Conservation (phyloP, 495 filamentous ascomycete species). For the Penicillium argentinense region DNA sequence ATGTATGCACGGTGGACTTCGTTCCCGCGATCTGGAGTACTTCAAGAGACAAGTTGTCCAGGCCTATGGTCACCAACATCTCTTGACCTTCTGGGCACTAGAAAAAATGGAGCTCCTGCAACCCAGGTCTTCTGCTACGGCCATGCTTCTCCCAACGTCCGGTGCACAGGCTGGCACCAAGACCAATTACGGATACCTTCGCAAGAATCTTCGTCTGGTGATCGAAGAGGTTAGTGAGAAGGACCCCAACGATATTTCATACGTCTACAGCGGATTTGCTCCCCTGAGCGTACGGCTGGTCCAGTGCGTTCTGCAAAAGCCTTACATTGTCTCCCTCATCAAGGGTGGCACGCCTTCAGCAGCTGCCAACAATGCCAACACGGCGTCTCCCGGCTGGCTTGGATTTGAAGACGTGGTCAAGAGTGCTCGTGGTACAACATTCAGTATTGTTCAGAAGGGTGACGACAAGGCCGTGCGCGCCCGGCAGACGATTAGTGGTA, state of each 20-base stretch:
- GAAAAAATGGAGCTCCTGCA: slow-evolving; percentile 87
- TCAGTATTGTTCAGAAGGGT: slow-evolving; percentile 90
- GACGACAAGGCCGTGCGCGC: slow-evolving; percentile 92
- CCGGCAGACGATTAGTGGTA: slow-evolving; percentile 68
- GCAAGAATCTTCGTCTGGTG: slow-evolving; percentile 82
- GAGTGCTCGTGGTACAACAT: slow-evolving; percentile 78
- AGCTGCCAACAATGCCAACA: slow-evolving; percentile 48
- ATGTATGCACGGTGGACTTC: slow-evolving; percentile 83
- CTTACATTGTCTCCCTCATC: slow-evolving; percentile 69
- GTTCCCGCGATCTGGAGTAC: slow-evolving; percentile 79
- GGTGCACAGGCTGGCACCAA: slow-evolving; percentile 59
- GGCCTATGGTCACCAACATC: slow-evolving; percentile 91
- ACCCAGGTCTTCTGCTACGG: slow-evolving; percentile 65
- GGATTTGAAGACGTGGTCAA: slow-evolving; percentile 89
- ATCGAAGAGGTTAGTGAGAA: slow-evolving; percentile 97
- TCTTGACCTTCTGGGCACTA: slow-evolving; percentile 83
- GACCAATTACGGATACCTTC: slow-evolving; percentile 87
- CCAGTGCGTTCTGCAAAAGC: slow-evolving; percentile 93
- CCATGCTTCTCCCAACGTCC: slow-evolving; percentile 66
- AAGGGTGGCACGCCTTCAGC: slow-evolving; percentile 52
- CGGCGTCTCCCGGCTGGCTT: slow-evolving; percentile 77
- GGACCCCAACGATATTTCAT: slow-evolving; percentile 94
- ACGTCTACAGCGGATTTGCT: slow-evolving; percentile 96
- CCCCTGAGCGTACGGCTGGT: slow-evolving; percentile 90
- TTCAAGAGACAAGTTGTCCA: slow-evolving; percentile 87